Evolutionary conservation across 176 grass and related monocot species (phyloP), one percentile per base, ranked within the genome.

Genomic region (Cocos nucifera): DNA sequence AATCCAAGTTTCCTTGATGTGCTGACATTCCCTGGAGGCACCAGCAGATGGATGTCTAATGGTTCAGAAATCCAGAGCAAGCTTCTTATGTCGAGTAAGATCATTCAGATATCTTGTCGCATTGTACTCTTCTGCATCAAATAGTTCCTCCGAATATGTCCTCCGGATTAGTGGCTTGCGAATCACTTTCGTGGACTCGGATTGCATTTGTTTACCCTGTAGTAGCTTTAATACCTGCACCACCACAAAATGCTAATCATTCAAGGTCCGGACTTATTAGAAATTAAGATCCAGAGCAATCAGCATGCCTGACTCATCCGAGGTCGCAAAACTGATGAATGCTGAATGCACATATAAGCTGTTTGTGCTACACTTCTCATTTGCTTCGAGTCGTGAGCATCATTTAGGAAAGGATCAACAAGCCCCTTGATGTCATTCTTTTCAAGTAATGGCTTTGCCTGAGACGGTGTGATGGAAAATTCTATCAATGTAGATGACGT

Each of bases 251-350:
- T 2, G 35, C 2, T 14, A 12, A 44, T 44, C 35, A 44, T 44
- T 44, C 2, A 0, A 44, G 35, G 9, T 44, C 35, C 2, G 2
- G 35, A 44, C 35, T 12, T 44, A 44, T 12, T 2, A 8, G 8
- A 44, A 3, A 44, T 44, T 44, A 44, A 44, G 35, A 44, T 44
- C 9, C 35, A 10, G 35, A 14, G 10, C 14, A 3, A 44, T 44
- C 0, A 14, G 19, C 61, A 63, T 84, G 70, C 86, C 75, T 90
- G 54, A 54, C 83, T 88, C 75, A 88, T 96, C 20, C 17, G 51
- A 15, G 92, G 92, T 15, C 92, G 35, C 8, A 61, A 54, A 16
- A 63, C 26, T 0, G 92, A 50, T 1, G 75, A 87, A 55, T n/a
- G 54, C 14, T 75, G 58, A 57, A 88, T 53, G 80, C 86, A 96